Percentiles rank a stretch among this genome's conserved stretches.
phyloP scores from a whole-genome alignment of 2,329 filamentous ascomycete genomes.

The Thermothelomyces thermophilus region DNA sequence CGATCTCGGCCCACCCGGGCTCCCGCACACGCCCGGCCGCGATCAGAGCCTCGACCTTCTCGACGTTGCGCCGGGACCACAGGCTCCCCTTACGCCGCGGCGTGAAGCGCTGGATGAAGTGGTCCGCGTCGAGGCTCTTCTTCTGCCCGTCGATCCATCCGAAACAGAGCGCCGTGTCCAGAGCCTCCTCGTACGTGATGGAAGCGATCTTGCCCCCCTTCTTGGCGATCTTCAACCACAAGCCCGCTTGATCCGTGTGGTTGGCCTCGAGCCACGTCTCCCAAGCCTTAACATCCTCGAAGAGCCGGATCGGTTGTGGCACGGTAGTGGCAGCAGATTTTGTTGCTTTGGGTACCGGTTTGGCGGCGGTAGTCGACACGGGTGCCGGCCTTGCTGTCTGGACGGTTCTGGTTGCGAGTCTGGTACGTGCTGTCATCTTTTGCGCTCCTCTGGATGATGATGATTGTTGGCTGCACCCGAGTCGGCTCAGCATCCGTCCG shows the following conservation, averaged over 20 bases:
- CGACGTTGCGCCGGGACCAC: conserved; percentile 56
- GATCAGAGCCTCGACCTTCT: conserved; percentile 40
- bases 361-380: neutral
- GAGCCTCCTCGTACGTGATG: conserved; percentile 44
- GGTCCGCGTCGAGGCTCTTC: conserved; percentile 37
- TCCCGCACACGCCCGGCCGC: conserved; percentile 42
- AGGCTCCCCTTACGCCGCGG: conserved; percentile 48
- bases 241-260: conserved; percentile 30
- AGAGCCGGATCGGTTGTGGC: conserved; percentile 24
- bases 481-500: too few species aligned
- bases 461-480: too few species aligned
- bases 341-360: neutral
- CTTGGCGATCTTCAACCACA: conserved; percentile 46
- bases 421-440: conserved; percentile 6
- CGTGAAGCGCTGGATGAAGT: conserved; percentile 52
- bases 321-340: neutral
- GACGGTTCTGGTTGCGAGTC: conserved; percentile 4
- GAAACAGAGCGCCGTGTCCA: conserved; percentile 52
- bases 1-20: conserved; percentile 43
- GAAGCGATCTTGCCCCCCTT: conserved; percentile 38
- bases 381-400: neutral
- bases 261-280: conserved; percentile 37
- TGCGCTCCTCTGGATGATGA: too few species aligned
- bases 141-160: conserved; percentile 59
- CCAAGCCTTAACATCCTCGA: conserved; percentile 28